A percentile compares a stretch with the other conserved stretches of the same genome.
Conservation (phyloP, 352 stramenopile genomes). For the Chrysophaeum taylorii region DNA sequence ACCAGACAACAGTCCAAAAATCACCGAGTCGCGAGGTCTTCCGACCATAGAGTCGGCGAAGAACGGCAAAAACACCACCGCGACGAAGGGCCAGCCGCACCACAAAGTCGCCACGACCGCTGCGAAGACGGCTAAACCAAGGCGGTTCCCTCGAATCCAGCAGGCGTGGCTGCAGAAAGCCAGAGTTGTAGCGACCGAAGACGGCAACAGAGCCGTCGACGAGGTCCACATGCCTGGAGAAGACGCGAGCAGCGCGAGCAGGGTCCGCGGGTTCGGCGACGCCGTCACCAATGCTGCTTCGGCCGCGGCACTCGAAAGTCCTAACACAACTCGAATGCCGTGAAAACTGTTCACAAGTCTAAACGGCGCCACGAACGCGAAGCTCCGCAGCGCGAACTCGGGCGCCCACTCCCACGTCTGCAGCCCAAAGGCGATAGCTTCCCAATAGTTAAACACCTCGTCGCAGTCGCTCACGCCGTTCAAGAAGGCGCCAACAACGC, state of each 20-base stretch:
- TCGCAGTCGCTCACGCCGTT: conserved; percentile 84
- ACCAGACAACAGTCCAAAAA: conserved; percentile 28
- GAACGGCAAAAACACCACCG: conserved; percentile 85
- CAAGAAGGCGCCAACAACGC: not conserved
- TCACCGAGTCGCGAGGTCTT: conserved; percentile 20
- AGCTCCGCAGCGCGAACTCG: conserved; percentile 85
- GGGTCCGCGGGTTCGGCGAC: too few relatives aligned
- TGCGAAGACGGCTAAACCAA: conserved; percentile 63
- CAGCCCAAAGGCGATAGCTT: conserved; percentile 81
- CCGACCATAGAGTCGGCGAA: conserved; percentile 61
- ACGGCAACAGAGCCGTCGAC: conserved; percentile 77
- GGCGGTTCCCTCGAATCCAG: conserved; percentile 26
- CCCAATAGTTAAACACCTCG: conserved; percentile 99
- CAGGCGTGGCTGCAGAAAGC: conserved; percentile 19
- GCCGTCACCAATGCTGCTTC: conserved; percentile 2
- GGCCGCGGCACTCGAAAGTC: not conserved
- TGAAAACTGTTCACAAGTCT: too few relatives aligned
- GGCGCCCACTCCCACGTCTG: conserved; percentile 75
- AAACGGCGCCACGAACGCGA: conserved; percentile 73
- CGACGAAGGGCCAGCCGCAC: conserved; percentile 90
- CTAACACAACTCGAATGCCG: conserved; percentile 1
- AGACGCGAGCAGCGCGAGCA: conserved; percentile 61
- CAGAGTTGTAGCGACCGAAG: conserved; percentile 45
- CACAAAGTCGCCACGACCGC: conserved; percentile 76
- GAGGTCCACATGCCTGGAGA: conserved; percentile 83